A percentile compares a stretch with the other conserved stretches of the same genome.
Evolutionary conservation across 768 basidiomycete genomes (phyloP).

Genomic region (Boletus sp.): DNA sequence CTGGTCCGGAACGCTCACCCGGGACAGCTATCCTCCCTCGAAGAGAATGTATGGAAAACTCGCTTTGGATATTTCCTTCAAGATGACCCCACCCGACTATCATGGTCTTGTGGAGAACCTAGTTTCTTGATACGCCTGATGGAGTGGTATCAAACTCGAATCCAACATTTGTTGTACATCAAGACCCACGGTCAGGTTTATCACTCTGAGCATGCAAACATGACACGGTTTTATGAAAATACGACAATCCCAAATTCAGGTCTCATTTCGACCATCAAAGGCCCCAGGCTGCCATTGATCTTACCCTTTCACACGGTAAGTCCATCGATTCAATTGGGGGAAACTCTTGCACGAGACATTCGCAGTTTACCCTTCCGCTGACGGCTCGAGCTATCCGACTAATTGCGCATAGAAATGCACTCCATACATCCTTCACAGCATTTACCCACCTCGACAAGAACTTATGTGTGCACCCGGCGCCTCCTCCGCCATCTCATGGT

Average conservation of each 20-base stretch:
- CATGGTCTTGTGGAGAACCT: constrained; percentile 34
- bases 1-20: constrained; percentile 30
- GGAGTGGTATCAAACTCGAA: constrained; percentile 40
- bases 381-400: constrained; percentile 39
- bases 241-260: constrained; percentile 16
- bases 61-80: constrained; percentile 32
- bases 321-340: not conserved
- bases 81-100: constrained; percentile 16
- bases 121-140: constrained; percentile 44
- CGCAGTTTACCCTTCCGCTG: constrained; percentile 46
- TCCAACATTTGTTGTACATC: constrained; percentile 44
- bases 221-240: constrained; percentile 5
- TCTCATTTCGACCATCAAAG: constrained; percentile 23
- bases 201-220: constrained; percentile 12
- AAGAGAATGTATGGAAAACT: constrained; percentile 31
- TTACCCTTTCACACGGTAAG: constrained; percentile 49
- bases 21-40: constrained; percentile 21
- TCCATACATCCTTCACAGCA: constrained; percentile 42
- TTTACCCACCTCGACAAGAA: constrained; percentile 31
- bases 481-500: constrained; percentile 37
- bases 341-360: not conserved
- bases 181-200: constrained; percentile 32
- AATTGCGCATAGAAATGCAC: constrained; percentile 46
- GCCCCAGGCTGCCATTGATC: constrained; percentile 38
- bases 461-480: constrained; percentile 38